Conservation (phyloP, 2,329 filamentous ascomycete species). For the Aspergillus intermedius region DNA sequence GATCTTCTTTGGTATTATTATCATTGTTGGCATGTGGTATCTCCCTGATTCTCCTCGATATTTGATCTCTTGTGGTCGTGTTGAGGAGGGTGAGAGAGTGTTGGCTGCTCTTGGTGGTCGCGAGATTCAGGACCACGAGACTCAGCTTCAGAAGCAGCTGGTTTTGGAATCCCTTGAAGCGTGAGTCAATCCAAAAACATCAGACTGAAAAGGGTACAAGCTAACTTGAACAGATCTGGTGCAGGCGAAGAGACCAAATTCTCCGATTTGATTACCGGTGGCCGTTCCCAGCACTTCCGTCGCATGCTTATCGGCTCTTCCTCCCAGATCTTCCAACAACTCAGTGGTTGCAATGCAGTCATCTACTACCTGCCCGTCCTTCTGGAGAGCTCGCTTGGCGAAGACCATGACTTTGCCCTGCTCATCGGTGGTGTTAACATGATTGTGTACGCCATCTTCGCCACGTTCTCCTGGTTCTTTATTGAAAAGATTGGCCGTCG, state of each 20-base stretch:
- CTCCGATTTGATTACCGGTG: conserved; percentile 35
- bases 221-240: conserved; percentile 49
- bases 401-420: conserved; percentile 38
- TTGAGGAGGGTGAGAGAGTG: conserved; percentile 44
- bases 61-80: conserved; percentile 39
- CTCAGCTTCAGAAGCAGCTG: conserved; percentile 55
- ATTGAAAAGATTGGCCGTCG: conserved; percentile 45
- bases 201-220: conserved; percentile 25
- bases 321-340: conserved; percentile 42
- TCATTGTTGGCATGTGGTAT: conserved; percentile 37
- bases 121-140: conserved; percentile 50
- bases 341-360: conserved; percentile 46
- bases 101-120: conserved; percentile 46
- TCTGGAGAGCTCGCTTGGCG: conserved; percentile 41
- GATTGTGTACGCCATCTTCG: conserved; percentile 39
- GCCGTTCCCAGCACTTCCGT: conserved; percentile 35
- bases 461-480: conserved; percentile 43
- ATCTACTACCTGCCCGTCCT: conserved; percentile 46
- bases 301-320: conserved; percentile 37
- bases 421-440: conserved; percentile 50
- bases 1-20: conserved; percentile 43
- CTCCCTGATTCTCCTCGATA: conserved; percentile 43
- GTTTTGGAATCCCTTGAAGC: conserved; percentile 63
- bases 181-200: conserved; percentile 29
- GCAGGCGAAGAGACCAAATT: conserved; percentile 40